Evolutionary conservation across 108 stramenopile species (phyloP).

Genomic region (Cyclotella choctawhatcheeana): DNA sequence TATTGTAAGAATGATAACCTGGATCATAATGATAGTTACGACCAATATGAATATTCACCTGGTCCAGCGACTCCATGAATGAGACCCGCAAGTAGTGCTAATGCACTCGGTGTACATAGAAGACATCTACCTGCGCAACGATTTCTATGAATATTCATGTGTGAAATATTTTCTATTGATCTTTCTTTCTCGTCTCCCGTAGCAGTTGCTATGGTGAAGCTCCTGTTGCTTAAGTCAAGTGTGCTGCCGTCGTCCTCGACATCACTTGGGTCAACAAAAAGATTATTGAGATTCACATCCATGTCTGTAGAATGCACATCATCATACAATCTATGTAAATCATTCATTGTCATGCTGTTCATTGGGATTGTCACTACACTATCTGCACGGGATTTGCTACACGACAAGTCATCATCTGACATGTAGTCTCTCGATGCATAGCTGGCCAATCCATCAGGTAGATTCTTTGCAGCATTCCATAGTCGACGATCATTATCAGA

Average conservation of each 20-base stretch:
- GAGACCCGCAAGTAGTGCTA: conserved; percentile 59
- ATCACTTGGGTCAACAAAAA: no score
- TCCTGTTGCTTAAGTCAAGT: neutral
- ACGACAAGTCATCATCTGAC: neutral
- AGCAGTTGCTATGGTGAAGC: neutral
- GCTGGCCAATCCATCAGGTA: neutral
- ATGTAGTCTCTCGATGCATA: neutral
- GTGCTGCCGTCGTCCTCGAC: neutral
- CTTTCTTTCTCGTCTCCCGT: neutral
- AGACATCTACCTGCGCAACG: neutral
- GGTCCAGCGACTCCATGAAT: conserved; percentile 80
- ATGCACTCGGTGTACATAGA: conserved; percentile 18
- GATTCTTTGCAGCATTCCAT: neutral
- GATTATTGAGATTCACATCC: neutral
- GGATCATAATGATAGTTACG: no score
- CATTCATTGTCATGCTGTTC: neutral
- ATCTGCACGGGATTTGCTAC: neutral
- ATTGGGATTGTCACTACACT: conserved; percentile 11
- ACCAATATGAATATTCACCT: no score
- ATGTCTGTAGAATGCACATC: neutral
- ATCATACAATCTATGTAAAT: neutral
- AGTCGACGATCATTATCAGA: neutral
- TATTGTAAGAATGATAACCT: no score
- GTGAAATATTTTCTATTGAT: neutral
- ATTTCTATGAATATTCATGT: neutral